Base-by-base conservation (phyloP, 169 alveolate species). In the Eimeria maxima region DNA sequence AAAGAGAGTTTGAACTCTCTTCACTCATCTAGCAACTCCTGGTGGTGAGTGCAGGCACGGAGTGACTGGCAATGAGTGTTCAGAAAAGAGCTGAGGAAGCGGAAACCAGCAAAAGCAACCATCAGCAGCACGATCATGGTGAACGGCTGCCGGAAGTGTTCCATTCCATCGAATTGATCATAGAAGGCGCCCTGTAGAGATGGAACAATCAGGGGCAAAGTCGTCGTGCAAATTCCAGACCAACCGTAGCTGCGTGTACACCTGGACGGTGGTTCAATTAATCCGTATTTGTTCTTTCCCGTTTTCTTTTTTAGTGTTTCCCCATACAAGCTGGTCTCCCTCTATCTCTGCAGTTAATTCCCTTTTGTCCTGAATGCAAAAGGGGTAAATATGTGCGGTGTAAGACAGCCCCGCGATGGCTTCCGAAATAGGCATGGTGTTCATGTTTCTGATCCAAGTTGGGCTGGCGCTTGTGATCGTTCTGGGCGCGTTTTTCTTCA, bases 401-500 rank as follows among this genome's bases (percentile, higher is more conserved):
- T 13, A 83, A 27, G n/a, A n/a, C 24, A 55, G 20, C 27, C 53
- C n/a, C 44, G 73, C 74, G 47, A 83, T 83, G 91, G 91, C 91
- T 22, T 50, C 91, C 24, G 91, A 83, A 27, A 10, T 83, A 3
- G 73, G 91, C 55, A 83, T 83, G 24, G 91, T 74, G 22, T 83
- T 83, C 71, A 83, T 83, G 91, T 83, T 83, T 83, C 22, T 47
- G n/a, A 24, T 83, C n/a, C 91, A 83, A 44, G 53, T 27, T 3
- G 91, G 91, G 67, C 29, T 47, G 69, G 91, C 91, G 22, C 50
- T 83, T 22, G 38, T 83, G 73, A 83, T 53, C 11, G 74, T 83
- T 83, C 69, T 83, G 18, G 91, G 74, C 53, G 91, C 91, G n/a
- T 83, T 22, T 50, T 83, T 83, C 33, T 83, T 71, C 50, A 20